These are phyloP conservation scores for Ophiocordyceps unilateralis DNA, from an alignment of 2,329 filamentous ascomycete species.

Conservation along the genomic window DNA sequence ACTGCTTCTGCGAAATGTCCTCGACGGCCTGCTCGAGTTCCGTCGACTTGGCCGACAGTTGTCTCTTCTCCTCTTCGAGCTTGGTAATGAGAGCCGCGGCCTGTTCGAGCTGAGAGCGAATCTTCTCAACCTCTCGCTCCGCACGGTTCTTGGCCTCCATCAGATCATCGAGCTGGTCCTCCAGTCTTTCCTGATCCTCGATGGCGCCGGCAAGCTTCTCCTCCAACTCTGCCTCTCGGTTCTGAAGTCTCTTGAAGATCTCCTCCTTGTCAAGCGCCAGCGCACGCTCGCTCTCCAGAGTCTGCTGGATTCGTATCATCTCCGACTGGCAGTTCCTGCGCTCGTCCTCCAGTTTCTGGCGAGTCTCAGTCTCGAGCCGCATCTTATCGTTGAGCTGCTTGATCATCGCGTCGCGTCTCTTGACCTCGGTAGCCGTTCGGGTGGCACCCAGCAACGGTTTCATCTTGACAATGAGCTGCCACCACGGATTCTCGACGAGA, in stretches of 20 bases:
- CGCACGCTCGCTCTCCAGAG: constrained; percentile 87
- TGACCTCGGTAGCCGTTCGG: constrained; percentile 80
- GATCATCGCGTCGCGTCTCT: constrained; percentile 89
- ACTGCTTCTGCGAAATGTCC: constrained; percentile 52
- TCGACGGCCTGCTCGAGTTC: constrained; percentile 55
- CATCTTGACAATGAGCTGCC: constrained; percentile 89
- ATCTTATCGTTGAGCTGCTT: constrained; percentile 72
- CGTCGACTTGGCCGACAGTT: constrained; percentile 48
- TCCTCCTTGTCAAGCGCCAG: constrained; percentile 95
- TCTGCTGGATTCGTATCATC: constrained; percentile 79
- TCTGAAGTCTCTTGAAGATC: constrained; percentile 90
- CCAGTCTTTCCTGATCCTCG: constrained; percentile 83
- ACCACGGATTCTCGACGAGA: constrained; percentile 89
- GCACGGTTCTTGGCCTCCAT: constrained; percentile 78
- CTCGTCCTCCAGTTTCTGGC: constrained; percentile 76
- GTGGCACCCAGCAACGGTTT: constrained; percentile 86
- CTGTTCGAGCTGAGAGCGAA: constrained; percentile 73
- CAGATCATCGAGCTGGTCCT: constrained; percentile 82
- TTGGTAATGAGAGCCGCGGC: constrained; percentile 73
- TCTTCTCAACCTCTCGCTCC: constrained; percentile 67
- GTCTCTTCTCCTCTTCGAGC: constrained; percentile 72
- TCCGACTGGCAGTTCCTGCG: constrained; percentile 73
- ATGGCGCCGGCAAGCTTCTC: constrained; percentile 87
- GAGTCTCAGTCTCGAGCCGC: constrained; percentile 55
- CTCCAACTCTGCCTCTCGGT: constrained; percentile 77